A percentile compares a stretch with the other conserved stretches of the same genome.
Evolutionary conservation across 1,284 basidiomycete species (phyloP).

Genomic region (Anthracocystis setariae): DNA sequence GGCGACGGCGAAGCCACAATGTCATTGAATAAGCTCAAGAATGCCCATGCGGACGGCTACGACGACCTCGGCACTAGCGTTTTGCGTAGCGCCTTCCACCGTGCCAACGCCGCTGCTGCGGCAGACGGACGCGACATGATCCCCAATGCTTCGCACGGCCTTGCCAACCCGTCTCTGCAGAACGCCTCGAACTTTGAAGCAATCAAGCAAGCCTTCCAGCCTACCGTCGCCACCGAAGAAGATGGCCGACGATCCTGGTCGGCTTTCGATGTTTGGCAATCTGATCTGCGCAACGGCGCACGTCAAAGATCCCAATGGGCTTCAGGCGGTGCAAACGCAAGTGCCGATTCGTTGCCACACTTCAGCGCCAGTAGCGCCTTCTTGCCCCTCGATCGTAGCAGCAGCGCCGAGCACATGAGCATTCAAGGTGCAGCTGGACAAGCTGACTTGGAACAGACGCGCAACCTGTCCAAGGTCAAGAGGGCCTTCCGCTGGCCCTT

Average conservation of each 20-base stretch:
- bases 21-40: constrained; percentile 24
- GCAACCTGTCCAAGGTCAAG: constrained; percentile 46
- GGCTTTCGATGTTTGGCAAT: constrained; percentile 58
- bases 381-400: constrained; percentile 42
- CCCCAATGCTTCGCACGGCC: constrained; percentile 18
- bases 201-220: constrained; percentile 56
- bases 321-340: constrained; percentile 25
- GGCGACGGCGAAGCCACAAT: constrained; percentile 11
- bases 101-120: constrained; percentile 28
- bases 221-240: constrained; percentile 47
- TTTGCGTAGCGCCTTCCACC: constrained; percentile 36
- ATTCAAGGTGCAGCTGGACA: constrained; percentile 3
- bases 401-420: constrained; percentile 25
- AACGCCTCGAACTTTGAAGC: constrained; percentile 54
- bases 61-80: constrained; percentile 35
- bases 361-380: constrained; percentile 31
- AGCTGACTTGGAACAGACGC: constrained; percentile 22
- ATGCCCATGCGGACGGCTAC: constrained; percentile 19
- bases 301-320: constrained; percentile 29
- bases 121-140: constrained; percentile 17
- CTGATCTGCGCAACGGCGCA: constrained; percentile 28
- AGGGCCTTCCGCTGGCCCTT: constrained; percentile 52
- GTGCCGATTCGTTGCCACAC: constrained; percentile 44
- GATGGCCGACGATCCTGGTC: constrained; percentile 58
- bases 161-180: constrained; percentile 31